A percentile compares a stretch with the other conserved stretches of the same genome.
Evolutionary conservation across 306 rosid genomes (phyloP).

Genomic region (Morella rubra): DNA sequence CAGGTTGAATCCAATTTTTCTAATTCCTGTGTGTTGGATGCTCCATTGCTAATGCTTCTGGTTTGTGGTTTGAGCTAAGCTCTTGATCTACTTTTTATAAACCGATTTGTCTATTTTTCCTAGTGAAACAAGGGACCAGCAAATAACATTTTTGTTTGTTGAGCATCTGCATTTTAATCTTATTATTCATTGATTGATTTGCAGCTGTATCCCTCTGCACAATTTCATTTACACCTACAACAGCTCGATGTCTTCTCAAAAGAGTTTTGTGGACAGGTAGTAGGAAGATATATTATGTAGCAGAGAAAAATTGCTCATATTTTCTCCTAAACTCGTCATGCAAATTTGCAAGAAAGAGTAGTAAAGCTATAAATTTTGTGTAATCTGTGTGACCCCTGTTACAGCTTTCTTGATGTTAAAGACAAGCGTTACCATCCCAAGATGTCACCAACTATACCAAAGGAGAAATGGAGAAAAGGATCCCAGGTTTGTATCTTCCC

Average conservation of each 20-base stretch:
- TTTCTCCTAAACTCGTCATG: background rate
- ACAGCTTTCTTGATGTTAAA: constrained; percentile 4
- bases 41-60: background rate
- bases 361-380: background rate
- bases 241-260: constrained; percentile 1
- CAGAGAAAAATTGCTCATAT: background rate
- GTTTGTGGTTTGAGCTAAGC: background rate
- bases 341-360: background rate
- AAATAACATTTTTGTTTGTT: background rate
- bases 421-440: constrained; percentile 1
- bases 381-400: background rate
- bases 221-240: constrained; percentile 9
- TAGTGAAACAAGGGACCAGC: background rate
- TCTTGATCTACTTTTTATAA: background rate
- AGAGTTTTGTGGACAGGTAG: constrained; percentile 14
- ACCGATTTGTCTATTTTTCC: background rate
- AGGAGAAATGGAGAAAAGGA: constrained; percentile 9
- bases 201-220: constrained; percentile 10
- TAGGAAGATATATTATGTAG: background rate
- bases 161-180: background rate
- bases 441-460: constrained; percentile 9
- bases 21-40: background rate
- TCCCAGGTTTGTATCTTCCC: constrained; percentile 13
- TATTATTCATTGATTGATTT: background rate
- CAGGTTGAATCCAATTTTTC: background rate